These are phyloP conservation scores for Parastagonospora avenae DNA, from an alignment of 2,329 filamentous ascomycete species.

Conservation along the genomic window DNA sequence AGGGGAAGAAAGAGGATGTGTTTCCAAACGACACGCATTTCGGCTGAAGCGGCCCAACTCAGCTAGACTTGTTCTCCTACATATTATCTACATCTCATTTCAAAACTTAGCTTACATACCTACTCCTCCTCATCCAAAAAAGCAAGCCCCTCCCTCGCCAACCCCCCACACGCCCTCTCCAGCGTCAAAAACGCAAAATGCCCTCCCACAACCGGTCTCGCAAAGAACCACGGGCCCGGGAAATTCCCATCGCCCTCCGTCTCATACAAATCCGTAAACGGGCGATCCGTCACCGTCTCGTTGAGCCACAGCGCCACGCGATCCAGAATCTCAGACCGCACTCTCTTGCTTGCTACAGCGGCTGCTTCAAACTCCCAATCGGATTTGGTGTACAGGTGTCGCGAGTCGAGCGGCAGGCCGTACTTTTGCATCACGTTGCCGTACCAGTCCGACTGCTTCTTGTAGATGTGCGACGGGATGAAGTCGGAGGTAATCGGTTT, in stretches of 20 bases:
- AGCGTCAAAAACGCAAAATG: constrained; percentile 87
- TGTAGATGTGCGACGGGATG: constrained; percentile 77
- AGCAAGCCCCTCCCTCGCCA: constrained; percentile 7
- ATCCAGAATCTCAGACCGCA: constrained; percentile 73
- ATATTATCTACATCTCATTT: no score
- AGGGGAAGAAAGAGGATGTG: constrained; percentile 32
- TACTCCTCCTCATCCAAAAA: constrained; percentile 10
- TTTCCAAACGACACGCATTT: constrained; percentile 20
- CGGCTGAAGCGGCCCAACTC: constrained; percentile 1
- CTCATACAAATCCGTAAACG: constrained; percentile 81
- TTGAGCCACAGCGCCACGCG: constrained; percentile 82
- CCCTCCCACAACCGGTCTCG: constrained; percentile 80
- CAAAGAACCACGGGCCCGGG: constrained; percentile 76
- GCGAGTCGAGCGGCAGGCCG: constrained; percentile 79
- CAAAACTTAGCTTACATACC: no score
- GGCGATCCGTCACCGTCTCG: constrained; percentile 75
- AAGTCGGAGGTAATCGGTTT: constrained; percentile 56
- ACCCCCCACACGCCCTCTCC: constrained; percentile 75
- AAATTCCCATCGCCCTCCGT: constrained; percentile 79
- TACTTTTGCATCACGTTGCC: constrained; percentile 77
- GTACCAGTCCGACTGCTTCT: constrained; percentile 82
- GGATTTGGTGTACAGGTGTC: constrained; percentile 84
- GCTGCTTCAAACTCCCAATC: constrained; percentile 93
- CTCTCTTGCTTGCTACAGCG: constrained; percentile 71
- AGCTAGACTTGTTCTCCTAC: no score